Evolutionary conservation across 2,329 filamentous ascomycete species (phyloP), one percentile per base, ranked within the genome.

Genomic region (Fusarium praegraminearum): DNA sequence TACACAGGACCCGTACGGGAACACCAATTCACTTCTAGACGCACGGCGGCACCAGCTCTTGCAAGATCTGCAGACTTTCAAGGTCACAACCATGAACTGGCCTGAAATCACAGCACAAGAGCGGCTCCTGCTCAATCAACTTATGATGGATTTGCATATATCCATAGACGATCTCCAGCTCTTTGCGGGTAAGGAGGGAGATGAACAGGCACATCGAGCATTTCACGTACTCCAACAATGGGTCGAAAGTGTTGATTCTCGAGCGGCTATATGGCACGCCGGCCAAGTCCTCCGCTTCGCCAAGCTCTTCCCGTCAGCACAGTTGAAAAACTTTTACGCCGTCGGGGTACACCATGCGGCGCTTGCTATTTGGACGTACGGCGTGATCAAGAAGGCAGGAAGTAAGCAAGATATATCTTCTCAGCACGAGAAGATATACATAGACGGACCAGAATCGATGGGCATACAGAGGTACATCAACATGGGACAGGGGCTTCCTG

Each of bases 271-370:
- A 1, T 92, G 87, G 86, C 89, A 90, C 69, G 90, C 91, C 2
- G 90, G 89, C 0, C 91, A 92, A 76, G 83, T 91, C 2, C 76
- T 93, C 7, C 85, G 88, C 10, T 85, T 86, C 41, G 90, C 89
- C 3, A 86, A 84, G 72, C 64, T 79, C 49, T 85, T 90, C 49
- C 84, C 87, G 0, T 76, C 80, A 3, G 83, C 84, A 0, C 82
- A 85, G 13, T 77, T 92, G 5, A 86, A 87, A 44, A 88, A 90
- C 66, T 92, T 93, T 75, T 87, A 88, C 65, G 89, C 90, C 1
- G 86, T 93, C 9, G 88, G 87, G 0, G 84, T 92, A 1, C 91
- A 92, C 74, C 90, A 93, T 74, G 90, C 89, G 6, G 84, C 86
- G 15, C 80, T 93, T 7, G 87, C 88, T 1, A 80, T 93, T 41